Conservation (phyloP, 768 basidiomycete genomes). For the Suillus fuscotomentosus region DNA sequence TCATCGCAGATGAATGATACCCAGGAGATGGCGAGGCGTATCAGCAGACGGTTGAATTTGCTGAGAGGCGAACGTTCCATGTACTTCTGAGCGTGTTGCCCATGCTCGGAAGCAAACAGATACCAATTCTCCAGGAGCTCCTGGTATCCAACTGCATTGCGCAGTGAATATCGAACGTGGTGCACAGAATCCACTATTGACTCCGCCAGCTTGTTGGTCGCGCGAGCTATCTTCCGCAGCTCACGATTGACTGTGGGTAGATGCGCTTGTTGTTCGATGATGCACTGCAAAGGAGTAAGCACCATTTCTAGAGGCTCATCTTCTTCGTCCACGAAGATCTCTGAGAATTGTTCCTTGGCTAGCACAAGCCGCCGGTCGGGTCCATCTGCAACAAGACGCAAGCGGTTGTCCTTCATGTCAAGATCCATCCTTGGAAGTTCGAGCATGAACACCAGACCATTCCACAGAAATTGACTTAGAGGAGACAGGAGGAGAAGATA, state of each 20-base stretch:
- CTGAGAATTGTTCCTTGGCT: conserved; percentile 76
- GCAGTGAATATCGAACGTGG: conserved; percentile 71
- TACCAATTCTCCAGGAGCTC: conserved; percentile 95
- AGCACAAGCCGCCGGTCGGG: conserved; percentile 69
- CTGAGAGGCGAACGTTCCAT: conserved; percentile 72
- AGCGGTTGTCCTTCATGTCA: conserved; percentile 81
- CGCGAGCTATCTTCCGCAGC: conserved; percentile 85
- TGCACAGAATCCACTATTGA: conserved; percentile 92
- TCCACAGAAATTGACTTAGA: conserved; percentile 85
- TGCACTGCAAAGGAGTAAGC: conserved; percentile 44
- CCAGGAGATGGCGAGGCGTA: conserved; percentile 94
- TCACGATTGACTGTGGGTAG: conserved; percentile 87
- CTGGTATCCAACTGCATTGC: conserved; percentile 62
- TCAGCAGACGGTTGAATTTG: conserved; percentile 81
- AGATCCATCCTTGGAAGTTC: conserved; percentile 76
- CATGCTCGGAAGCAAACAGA: conserved; percentile 93
- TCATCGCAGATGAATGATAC: conserved; percentile 98
- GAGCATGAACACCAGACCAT: conserved; percentile 80
- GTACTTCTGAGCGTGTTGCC: conserved; percentile 83
- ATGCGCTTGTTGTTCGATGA: conserved; percentile 86
- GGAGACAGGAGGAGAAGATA: conserved; percentile 90
- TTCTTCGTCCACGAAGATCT: conserved; percentile 67
- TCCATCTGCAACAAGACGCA: conserved; percentile 91
- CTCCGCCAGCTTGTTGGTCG: conserved; percentile 87
- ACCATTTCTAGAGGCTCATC: conserved; percentile 46